Percentiles rank a stretch among this genome's conserved stretches.
Conservation (phyloP, 768 basidiomycete species). For the Podaxis sp. region DNA sequence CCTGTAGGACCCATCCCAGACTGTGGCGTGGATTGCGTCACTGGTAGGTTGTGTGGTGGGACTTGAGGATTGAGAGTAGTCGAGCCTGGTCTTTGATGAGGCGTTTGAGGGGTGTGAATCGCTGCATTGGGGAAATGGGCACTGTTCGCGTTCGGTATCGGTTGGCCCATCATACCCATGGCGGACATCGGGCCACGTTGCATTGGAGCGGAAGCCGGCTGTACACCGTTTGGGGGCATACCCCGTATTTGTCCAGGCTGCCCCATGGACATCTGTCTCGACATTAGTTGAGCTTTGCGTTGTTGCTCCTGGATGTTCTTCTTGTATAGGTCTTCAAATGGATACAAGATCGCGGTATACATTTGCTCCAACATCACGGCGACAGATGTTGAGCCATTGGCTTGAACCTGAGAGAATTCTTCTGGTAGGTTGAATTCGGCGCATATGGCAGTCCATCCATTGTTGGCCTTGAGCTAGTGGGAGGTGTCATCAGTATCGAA, state of each 20-base stretch:
- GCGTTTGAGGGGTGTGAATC: slow-evolving; percentile 13
- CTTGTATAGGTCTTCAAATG: slow-evolving; percentile 72
- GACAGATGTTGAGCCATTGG: slow-evolving; percentile 46
- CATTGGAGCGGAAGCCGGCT: slow-evolving; percentile 18
- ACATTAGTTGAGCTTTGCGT: slow-evolving; percentile 47
- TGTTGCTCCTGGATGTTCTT: slow-evolving; percentile 61
- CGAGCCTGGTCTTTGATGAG: slow-evolving; percentile 12
- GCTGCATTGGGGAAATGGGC: slow-evolving; percentile 8
- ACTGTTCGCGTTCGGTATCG: not conserved
- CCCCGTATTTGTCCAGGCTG: slow-evolving; percentile 22
- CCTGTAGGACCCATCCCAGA: slow-evolving; percentile 11
- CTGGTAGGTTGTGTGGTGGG: slow-evolving; percentile 12
- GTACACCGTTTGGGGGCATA: slow-evolving; percentile 21
- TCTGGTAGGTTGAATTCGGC: slow-evolving; percentile 62
- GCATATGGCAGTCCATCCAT: slow-evolving; percentile 54
- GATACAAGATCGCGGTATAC: slow-evolving; percentile 60
- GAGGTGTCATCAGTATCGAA: slow-evolving; percentile 14
- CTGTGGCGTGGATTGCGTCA: slow-evolving; percentile 10
- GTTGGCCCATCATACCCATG: slow-evolving; percentile 15
- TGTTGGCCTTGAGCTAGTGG: slow-evolving; percentile 46
- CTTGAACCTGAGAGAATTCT: slow-evolving; percentile 43
- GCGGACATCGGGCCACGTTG: slow-evolving; percentile 22
- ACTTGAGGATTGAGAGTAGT: slow-evolving; percentile 10
- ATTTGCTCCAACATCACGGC: slow-evolving; percentile 52
- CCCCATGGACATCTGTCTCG: slow-evolving; percentile 33